A percentile compares a stretch with the other conserved stretches of the same genome.
phyloP scores from a whole-genome alignment of 306 rosid species.

The Inga laurina region DNA sequence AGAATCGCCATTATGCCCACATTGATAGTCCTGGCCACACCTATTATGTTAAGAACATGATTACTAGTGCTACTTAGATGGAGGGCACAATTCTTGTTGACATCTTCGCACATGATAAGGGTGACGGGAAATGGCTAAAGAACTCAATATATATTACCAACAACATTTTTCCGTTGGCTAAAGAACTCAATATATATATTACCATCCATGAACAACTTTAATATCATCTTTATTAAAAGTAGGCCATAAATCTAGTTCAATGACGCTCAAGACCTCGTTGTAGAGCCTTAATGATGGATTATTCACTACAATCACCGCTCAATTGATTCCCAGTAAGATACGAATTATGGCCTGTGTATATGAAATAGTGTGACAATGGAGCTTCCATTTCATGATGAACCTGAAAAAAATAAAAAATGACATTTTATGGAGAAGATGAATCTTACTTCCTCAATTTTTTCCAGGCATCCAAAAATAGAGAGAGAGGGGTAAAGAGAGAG shows the following conservation, averaged over 20 bases:
- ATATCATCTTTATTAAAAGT: slow-evolving; percentile 66
- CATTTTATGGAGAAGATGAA: not conserved
- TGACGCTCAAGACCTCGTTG: slow-evolving; percentile 69
- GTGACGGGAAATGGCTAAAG: too few species aligned
- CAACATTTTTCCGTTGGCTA: not conserved
- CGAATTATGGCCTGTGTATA: slow-evolving; percentile 94
- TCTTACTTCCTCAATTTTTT: not conserved
- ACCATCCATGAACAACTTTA: slow-evolving; percentile 93
- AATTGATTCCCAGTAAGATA: slow-evolving; percentile 91
- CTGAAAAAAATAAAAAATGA: slow-evolving; percentile 37
- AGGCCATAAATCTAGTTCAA: slow-evolving; percentile 96
- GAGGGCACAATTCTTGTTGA: too few species aligned
- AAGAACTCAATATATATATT: slow-evolving; percentile 17
- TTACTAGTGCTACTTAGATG: too few species aligned
- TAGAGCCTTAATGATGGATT: slow-evolving; percentile 76
- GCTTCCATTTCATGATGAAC: slow-evolving; percentile 90
- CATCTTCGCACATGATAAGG: too few species aligned
- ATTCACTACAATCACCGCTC: slow-evolving; percentile 84
- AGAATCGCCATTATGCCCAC: too few species aligned
- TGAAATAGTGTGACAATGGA: slow-evolving; percentile 93
- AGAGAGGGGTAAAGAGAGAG: not conserved
- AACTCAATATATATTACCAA: too few species aligned
- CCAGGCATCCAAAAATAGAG: not conserved
- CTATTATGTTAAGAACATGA: too few species aligned
- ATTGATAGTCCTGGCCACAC: too few species aligned